A percentile compares a stretch with the other conserved stretches of the same genome.
These are phyloP conservation scores for Clavispora phyllophila DNA, from an alignment of 805 yeast species.

Conservation along the genomic window DNA sequence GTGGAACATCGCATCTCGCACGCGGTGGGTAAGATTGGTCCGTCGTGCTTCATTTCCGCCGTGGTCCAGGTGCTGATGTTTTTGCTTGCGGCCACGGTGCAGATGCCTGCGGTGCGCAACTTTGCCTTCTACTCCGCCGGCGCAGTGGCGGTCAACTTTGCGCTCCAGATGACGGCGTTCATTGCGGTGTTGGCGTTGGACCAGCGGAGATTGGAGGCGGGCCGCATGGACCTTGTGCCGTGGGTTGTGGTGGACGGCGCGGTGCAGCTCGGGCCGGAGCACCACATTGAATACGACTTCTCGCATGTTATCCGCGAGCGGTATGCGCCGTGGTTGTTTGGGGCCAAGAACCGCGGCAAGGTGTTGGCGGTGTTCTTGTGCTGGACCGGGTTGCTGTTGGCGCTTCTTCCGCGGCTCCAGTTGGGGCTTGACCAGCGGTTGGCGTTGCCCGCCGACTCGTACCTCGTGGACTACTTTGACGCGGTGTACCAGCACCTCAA, in stretches of 20 bases:
- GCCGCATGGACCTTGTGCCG: slow-evolving; percentile 58
- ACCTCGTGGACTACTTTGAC: slow-evolving; percentile 73
- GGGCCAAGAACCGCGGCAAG: slow-evolving; percentile 39
- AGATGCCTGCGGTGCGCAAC: slow-evolving; percentile 95
- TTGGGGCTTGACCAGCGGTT: slow-evolving; percentile 86
- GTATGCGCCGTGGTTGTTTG: slow-evolving; percentile 60
- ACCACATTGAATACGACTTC: slow-evolving; percentile 19
- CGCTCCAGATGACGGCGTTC: slow-evolving; percentile 78
- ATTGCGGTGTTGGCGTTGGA: slow-evolving; percentile 67
- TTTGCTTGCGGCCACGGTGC: slow-evolving; percentile 68
- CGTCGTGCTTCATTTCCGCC: slow-evolving; percentile 78
- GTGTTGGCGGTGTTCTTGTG: slow-evolving; percentile 51
- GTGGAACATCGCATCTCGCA: slow-evolving; percentile 56
- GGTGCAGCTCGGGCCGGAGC: slow-evolving; percentile 4
- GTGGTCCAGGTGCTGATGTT: slow-evolving; percentile 77
- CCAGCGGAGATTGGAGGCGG: slow-evolving; percentile 53
- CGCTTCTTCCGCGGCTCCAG: slow-evolving; percentile 61
- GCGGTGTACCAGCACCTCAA: slow-evolving; percentile 69
- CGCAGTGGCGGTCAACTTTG: slow-evolving; percentile 71
- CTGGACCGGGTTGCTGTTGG: slow-evolving; percentile 65
- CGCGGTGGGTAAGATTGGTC: slow-evolving; percentile 74
- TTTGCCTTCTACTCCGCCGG: slow-evolving; percentile 90
- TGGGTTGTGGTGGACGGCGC: slow-evolving; percentile 34
- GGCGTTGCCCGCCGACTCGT: slow-evolving; percentile 82
- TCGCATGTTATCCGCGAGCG: slow-evolving; percentile 35